A percentile compares a stretch with the other conserved stretches of the same genome.
phyloP scores from a whole-genome alignment of 1,284 basidiomycete genomes.

The Bjerkandera adusta region DNA sequence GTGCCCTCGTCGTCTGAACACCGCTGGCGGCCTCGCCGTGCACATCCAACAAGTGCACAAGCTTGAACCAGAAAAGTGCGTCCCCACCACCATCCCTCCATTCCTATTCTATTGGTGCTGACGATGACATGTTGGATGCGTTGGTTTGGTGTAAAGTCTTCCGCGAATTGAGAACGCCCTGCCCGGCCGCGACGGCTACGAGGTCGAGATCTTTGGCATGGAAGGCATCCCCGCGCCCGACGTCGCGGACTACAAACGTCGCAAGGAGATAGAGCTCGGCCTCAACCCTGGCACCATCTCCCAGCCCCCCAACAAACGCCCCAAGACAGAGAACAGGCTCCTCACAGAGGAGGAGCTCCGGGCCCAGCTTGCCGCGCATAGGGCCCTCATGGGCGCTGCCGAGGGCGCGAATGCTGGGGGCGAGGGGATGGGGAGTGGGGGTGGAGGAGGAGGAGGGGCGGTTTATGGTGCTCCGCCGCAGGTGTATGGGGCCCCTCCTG shows the following conservation, averaged over 20 bases:
- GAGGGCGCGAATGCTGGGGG: constrained; percentile 36
- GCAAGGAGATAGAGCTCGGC: constrained; percentile 90
- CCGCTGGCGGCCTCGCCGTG: constrained; percentile 96
- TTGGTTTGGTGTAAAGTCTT: constrained; percentile 40
- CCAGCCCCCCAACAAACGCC: constrained; percentile 76
- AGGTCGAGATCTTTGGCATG: constrained; percentile 99
- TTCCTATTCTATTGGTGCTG: constrained; percentile 10
- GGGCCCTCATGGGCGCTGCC: constrained; percentile 81
- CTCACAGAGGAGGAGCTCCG: constrained; percentile 83
- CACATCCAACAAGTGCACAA: constrained; percentile 99
- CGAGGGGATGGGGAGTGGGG: constrained; percentile 35
- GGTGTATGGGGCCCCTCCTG: constrained; percentile 58
- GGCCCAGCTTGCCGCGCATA: constrained; percentile 87
- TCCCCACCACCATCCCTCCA: constrained; percentile 12
- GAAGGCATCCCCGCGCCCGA: constrained; percentile 95
- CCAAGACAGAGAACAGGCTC: constrained; percentile 80
- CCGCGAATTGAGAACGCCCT: constrained; percentile 94
- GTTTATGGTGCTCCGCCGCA: constrained; percentile 72
- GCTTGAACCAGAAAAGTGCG: constrained; percentile 92
- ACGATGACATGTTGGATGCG: no score
- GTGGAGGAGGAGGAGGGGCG: constrained; percentile 34
- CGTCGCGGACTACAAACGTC: constrained; percentile 91
- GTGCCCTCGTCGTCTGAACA: constrained; percentile 94
- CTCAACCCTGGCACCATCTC: constrained; percentile 78
- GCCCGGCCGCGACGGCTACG: constrained; percentile 95